Conservation (phyloP, 2,329 filamentous ascomycete genomes). For the Trichoderma semiorbis region DNA sequence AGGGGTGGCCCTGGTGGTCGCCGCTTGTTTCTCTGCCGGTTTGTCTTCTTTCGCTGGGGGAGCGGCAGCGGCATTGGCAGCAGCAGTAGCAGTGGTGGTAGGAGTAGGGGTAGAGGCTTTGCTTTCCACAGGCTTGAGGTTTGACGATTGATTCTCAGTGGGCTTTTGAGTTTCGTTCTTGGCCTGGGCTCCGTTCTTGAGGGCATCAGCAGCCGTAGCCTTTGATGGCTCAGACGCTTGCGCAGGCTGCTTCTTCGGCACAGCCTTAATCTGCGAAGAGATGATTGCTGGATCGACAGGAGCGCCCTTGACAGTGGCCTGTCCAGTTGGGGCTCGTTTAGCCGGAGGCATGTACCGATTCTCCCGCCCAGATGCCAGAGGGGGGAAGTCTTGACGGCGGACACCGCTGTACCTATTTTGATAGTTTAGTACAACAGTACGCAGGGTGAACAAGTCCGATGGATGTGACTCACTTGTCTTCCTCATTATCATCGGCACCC, state of each 20-base stretch:
- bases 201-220: slow-evolving; percentile 24
- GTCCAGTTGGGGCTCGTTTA: slow-evolving; percentile 71
- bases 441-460: slow-evolving; percentile 15
- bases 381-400: slow-evolving; percentile 68
- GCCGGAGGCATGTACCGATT: slow-evolving; percentile 90
- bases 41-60: slow-evolving; percentile 33
- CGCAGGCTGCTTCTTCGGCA: slow-evolving; percentile 37
- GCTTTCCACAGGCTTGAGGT: slow-evolving; percentile 29
- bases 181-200: slow-evolving; percentile 30
- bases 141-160: slow-evolving; percentile 26
- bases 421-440: slow-evolving; percentile 21
- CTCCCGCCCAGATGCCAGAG: slow-evolving; percentile 51
- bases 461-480: slow-evolving; percentile 67
- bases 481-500: slow-evolving; percentile 74
- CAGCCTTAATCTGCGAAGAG: slow-evolving; percentile 68
- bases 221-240: slow-evolving; percentile 16
- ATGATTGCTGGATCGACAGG: slow-evolving; percentile 89
- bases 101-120: slow-evolving; percentile 26
- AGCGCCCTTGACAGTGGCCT: slow-evolving; percentile 70
- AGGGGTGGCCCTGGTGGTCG: slow-evolving; percentile 13
- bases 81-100: slow-evolving; percentile 25
- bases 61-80: slow-evolving; percentile 26
- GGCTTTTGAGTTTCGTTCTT: slow-evolving; percentile 29
- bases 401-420: slow-evolving; percentile 80
- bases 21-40: slow-evolving; percentile 29